Conservation (phyloP, 1,139 yeast genomes). For the Yamadazyma sp. region DNA sequence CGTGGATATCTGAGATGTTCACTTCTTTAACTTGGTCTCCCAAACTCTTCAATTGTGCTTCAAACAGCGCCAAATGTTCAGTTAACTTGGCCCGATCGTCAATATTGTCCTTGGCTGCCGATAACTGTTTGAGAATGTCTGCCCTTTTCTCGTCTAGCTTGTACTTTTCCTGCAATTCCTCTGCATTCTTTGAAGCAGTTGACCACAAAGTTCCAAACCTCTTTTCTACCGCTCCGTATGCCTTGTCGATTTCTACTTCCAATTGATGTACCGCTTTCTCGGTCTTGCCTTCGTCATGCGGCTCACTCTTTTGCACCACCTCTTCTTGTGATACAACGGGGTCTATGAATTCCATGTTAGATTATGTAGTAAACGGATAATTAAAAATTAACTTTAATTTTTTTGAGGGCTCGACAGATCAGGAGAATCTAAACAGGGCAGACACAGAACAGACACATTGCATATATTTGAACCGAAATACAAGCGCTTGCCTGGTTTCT, state of each 20-base stretch:
- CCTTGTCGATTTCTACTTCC: slow-evolving; percentile 55
- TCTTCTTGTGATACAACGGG: slow-evolving; percentile 26
- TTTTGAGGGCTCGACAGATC: background rate
- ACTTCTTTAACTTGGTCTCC: slow-evolving; percentile 14
- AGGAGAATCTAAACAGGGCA: background rate
- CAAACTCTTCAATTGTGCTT: slow-evolving; percentile 29
- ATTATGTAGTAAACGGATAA: background rate
- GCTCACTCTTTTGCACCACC: slow-evolving; percentile 8
- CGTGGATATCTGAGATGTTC: slow-evolving; percentile 10
- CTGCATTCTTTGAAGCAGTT: slow-evolving; percentile 35
- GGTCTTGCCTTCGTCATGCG: slow-evolving; percentile 27
- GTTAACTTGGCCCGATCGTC: slow-evolving; percentile 24
- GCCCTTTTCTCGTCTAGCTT: slow-evolving; percentile 44
- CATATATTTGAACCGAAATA: too few species aligned
- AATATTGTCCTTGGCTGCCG: slow-evolving; percentile 28
- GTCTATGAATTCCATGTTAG: slow-evolving; percentile 33
- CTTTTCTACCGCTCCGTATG: slow-evolving; percentile 45
- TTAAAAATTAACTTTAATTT: background rate
- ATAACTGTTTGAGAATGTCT: slow-evolving; percentile 33
- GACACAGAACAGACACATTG: too few species aligned
- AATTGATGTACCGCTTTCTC: slow-evolving; percentile 50
- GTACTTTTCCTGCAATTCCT: slow-evolving; percentile 32
- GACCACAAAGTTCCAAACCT: slow-evolving; percentile 41
- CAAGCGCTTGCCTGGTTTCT: too few species aligned
- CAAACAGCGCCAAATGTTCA: slow-evolving; percentile 30